Evolutionary conservation across 257 asterid genomes (phyloP).

Genomic region (Plectranthus barbatus): DNA sequence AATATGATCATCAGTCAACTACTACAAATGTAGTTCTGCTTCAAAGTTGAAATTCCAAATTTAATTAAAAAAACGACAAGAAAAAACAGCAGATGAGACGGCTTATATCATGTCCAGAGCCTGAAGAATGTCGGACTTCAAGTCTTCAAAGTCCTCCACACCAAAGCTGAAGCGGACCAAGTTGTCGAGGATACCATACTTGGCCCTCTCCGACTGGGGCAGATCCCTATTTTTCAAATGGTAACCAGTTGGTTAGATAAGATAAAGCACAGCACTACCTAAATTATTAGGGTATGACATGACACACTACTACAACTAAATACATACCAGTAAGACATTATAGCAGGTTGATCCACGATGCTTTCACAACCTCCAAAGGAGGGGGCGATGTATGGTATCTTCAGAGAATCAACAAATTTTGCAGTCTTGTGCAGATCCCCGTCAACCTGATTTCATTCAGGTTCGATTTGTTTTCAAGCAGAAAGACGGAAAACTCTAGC

Average conservation of each 20-base stretch:
- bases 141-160: slow-evolving; percentile 71
- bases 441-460: slow-evolving; percentile 42
- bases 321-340: slow-evolving; percentile 85
- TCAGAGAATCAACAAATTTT: slow-evolving; percentile 66
- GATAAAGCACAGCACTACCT: no score
- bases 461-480: neutral
- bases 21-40: neutral
- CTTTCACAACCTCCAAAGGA: slow-evolving; percentile 95
- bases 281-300: neutral
- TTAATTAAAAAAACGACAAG: neutral
- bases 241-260: no score
- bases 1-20: slow-evolving; percentile 8
- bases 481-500: neutral
- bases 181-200: slow-evolving; percentile 82
- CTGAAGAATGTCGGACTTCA: slow-evolving; percentile 78
- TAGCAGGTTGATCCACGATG: slow-evolving; percentile 93
- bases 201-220: slow-evolving; percentile 70
- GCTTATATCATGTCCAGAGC: slow-evolving; percentile 65
- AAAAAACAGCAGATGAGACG: slow-evolving; percentile 19
- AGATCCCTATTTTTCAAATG: slow-evolving; percentile 64
- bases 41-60: slow-evolving; percentile 3
- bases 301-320: no score
- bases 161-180: slow-evolving; percentile 96
- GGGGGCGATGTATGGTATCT: slow-evolving; percentile 85
- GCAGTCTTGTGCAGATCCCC: slow-evolving; percentile 71